Evolutionary conservation across 768 basidiomycete genomes (phyloP).

Genomic region (Rhizopogon roseolus): DNA sequence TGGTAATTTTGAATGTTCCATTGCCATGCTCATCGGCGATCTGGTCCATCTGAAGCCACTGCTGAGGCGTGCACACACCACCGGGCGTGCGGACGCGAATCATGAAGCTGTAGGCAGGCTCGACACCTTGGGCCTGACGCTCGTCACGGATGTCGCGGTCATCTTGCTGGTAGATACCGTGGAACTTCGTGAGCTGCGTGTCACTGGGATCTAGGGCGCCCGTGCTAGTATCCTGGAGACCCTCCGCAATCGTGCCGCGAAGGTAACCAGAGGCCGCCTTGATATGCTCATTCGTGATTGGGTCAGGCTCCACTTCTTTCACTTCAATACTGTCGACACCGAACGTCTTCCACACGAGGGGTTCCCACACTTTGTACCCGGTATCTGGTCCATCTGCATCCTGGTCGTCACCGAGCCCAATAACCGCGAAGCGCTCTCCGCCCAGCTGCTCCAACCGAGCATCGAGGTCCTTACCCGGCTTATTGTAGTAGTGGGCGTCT

Average conservation of each 20-base stretch:
- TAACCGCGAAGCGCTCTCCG: constrained; percentile 62
- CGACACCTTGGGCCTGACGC: constrained; percentile 84
- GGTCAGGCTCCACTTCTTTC: constrained; percentile 88
- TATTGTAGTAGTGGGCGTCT: constrained; percentile 98
- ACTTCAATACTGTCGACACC: constrained; percentile 89
- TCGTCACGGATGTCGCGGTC: constrained; percentile 98
- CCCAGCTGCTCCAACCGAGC: constrained; percentile 74
- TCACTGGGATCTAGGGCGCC: constrained; percentile 91
- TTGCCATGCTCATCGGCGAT: constrained; percentile 95
- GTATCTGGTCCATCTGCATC: constrained; percentile 95
- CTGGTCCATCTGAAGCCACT: constrained; percentile 95
- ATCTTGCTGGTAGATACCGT: constrained; percentile 94
- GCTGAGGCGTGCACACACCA: constrained; percentile 86
- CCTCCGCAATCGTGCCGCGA: constrained; percentile 92
- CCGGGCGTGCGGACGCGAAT: constrained; percentile 96
- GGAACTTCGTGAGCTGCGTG: constrained; percentile 96
- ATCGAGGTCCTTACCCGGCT: constrained; percentile 88
- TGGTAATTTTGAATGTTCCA: constrained; percentile 95
- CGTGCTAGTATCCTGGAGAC: constrained; percentile 78
- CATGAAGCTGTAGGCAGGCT: constrained; percentile 98
- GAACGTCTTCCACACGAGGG: constrained; percentile 86
- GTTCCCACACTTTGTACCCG: constrained; percentile 96
- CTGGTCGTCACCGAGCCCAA: constrained; percentile 95
- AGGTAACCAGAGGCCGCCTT: constrained; percentile 93
- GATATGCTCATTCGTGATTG: constrained; percentile 99